A percentile compares a stretch with the other conserved stretches of the same genome.
Evolutionary conservation across 305 asterid genomes (phyloP).

Genomic region (Fraxinus latifolia): DNA sequence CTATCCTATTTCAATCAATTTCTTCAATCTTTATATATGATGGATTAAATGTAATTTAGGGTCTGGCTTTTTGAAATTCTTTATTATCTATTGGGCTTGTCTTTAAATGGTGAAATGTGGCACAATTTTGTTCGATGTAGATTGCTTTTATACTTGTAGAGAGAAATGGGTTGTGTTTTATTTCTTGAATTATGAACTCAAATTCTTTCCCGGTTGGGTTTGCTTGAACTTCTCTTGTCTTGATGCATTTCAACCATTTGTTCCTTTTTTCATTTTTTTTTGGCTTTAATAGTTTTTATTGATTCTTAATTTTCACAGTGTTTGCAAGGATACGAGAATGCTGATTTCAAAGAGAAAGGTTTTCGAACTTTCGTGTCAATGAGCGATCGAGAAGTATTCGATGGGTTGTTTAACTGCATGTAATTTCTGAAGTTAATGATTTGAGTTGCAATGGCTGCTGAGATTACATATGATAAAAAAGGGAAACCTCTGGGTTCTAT

Average conservation of each 20-base stretch:
- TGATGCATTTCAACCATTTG: not conserved
- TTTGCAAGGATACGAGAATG: not conserved
- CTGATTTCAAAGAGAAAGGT: not conserved
- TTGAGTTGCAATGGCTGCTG: conserved; percentile 43
- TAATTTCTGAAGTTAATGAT: conserved; percentile 19
- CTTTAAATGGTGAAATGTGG: not conserved
- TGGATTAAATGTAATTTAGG: not conserved
- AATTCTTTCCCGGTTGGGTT: not conserved
- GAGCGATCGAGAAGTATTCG: not conserved
- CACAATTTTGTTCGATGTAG: not conserved
- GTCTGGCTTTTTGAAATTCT: not conserved
- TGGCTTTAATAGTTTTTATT: not conserved
- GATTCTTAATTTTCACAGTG: not conserved
- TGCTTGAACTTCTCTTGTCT: not conserved
- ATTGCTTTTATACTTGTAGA: not conserved
- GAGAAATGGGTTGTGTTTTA: not conserved
- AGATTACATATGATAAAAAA: conserved; percentile 40
- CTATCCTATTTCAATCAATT: not conserved
- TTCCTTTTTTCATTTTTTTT: not conserved
- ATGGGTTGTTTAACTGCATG: conserved; percentile 23
- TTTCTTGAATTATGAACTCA: not conserved
- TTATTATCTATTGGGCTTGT: not conserved
- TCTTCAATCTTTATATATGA: not conserved
- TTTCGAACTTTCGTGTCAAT: not conserved
- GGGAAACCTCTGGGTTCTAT: conserved; percentile 39